A percentile compares a stretch with the other conserved stretches of the same genome.
Evolutionary conservation across 2,329 filamentous ascomycete genomes (phyloP).

Genomic region (Fusarium fujikuroi): DNA sequence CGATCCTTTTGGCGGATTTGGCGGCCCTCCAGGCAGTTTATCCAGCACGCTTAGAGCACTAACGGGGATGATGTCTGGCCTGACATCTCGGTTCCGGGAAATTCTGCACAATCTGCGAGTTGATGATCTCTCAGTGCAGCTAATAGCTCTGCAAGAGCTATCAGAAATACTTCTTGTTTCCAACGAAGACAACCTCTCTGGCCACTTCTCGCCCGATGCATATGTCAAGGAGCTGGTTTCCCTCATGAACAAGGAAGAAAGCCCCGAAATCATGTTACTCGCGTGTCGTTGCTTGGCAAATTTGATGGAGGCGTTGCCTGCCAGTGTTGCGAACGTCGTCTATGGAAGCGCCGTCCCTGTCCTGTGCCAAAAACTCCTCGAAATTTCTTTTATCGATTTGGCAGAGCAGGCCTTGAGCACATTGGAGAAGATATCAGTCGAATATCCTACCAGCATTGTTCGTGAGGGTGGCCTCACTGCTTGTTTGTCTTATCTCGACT

Average conservation of each 20-base stretch:
- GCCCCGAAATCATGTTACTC: conserved; percentile 95
- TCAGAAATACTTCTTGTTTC: conserved; percentile 94
- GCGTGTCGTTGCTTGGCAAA: conserved; percentile 97
- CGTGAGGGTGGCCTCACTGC: conserved; percentile 94
- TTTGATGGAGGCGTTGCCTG: conserved; percentile 94
- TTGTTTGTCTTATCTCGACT: conserved; percentile 96
- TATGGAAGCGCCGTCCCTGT: conserved; percentile 97
- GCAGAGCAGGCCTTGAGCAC: conserved; percentile 98
- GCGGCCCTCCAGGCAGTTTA: conserved; percentile 70
- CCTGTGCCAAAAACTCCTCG: conserved; percentile 91
- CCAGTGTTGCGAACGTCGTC: conserved; percentile 93
- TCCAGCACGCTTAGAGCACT: conserved; percentile 86
- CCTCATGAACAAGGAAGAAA: conserved; percentile 95
- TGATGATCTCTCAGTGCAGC: conserved; percentile 88
- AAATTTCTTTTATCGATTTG: conserved; percentile 96
- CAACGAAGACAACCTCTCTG: conserved; percentile 94
- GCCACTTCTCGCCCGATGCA: conserved; percentile 92
- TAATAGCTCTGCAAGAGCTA: conserved; percentile 91
- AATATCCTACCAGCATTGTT: conserved; percentile 95
- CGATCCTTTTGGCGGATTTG: conserved; percentile 73
- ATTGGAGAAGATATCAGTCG: conserved; percentile 94
- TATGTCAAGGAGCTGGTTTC: conserved; percentile 94
- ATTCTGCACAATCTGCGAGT: conserved; percentile 80
- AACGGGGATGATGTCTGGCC: conserved; percentile 90
- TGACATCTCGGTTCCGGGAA: conserved; percentile 81